phyloP scores from a whole-genome alignment of 495 filamentous ascomycete genomes.

The Xylaria intraflava region DNA sequence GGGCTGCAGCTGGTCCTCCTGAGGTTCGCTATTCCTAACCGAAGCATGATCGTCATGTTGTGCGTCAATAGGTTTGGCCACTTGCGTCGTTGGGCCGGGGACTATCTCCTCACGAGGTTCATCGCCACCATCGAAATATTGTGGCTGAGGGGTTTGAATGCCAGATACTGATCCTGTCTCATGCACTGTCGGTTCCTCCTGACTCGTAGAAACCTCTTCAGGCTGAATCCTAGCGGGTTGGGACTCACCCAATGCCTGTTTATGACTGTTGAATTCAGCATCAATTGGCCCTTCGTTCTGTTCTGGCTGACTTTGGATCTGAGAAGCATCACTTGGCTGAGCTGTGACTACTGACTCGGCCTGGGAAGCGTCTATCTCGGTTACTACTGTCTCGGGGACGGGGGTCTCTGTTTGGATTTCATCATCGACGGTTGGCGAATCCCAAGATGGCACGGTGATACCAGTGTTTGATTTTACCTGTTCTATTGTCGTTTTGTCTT shows the following conservation, averaged over 20 bases:
- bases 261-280: neutral
- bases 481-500: slow-evolving; percentile 41
- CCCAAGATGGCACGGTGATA: slow-evolving; percentile 13
- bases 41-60: slow-evolving; percentile 24
- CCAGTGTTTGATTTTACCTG: slow-evolving; percentile 12
- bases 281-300: slow-evolving; percentile 27
- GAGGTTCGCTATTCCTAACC: slow-evolving; percentile 31
- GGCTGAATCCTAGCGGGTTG: slow-evolving; percentile 11
- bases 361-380: slow-evolving; percentile 2
- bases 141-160: slow-evolving; percentile 13
- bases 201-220: slow-evolving; percentile 6
- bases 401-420: slow-evolving; percentile 4
- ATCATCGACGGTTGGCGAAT: slow-evolving; percentile 11
- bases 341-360: neutral
- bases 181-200: slow-evolving; percentile 19
- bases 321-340: neutral
- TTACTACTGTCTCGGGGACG: slow-evolving; percentile 4
- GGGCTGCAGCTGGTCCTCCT: slow-evolving; percentile 37
- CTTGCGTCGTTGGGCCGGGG: slow-evolving; percentile 23
- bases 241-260: neutral
- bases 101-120: slow-evolving; percentile 22
- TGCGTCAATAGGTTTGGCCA: slow-evolving; percentile 22
- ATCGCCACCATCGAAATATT: slow-evolving; percentile 23
- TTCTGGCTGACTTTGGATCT: neutral
- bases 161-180: slow-evolving; percentile 19